These are phyloP conservation scores for Mycena filopes DNA, from an alignment of 768 basidiomycete genomes.

Conservation along the genomic window DNA sequence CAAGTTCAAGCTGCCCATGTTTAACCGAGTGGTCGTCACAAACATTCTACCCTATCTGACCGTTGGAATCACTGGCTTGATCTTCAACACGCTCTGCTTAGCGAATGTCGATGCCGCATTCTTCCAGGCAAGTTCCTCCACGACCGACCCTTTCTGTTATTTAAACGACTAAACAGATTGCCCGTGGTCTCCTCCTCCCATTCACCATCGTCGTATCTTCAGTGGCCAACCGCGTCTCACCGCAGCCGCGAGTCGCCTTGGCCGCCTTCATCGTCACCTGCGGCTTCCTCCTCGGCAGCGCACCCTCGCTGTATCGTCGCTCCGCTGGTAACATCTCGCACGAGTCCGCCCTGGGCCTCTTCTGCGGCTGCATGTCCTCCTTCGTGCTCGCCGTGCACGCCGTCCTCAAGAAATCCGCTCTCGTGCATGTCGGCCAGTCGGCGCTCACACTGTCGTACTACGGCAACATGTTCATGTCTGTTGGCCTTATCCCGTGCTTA, in stretches of 20 bases:
- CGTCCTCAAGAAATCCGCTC: constrained; percentile 28
- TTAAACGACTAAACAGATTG: constrained; percentile 10
- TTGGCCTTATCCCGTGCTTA: constrained; percentile 11
- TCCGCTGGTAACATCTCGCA: background rate
- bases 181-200: constrained; percentile 25
- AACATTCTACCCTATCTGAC: constrained; percentile 53
- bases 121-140: constrained; percentile 35
- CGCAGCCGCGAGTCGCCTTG: constrained; percentile 1
- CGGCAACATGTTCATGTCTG: constrained; percentile 19
- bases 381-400: constrained; percentile 31
- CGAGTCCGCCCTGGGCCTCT: constrained; percentile 20
- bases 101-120: constrained; percentile 33
- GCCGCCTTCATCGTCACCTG: constrained; percentile 24
- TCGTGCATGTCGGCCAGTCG: constrained; percentile 47
- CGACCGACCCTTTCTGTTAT: background rate
- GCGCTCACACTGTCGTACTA: constrained; percentile 21
- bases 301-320: constrained; percentile 10
- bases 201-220: constrained; percentile 26
- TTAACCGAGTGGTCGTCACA: constrained; percentile 47
- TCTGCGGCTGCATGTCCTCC: constrained; percentile 29
- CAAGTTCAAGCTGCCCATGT: constrained; percentile 52
- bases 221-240: background rate
- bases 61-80: constrained; percentile 59
- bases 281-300: constrained; percentile 27
- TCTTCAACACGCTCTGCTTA: constrained; percentile 67